A percentile compares a stretch with the other conserved stretches of the same genome.
Evolutionary conservation across 2,329 filamentous ascomycete species (phyloP).

Genomic region (Pyricularia grisea): DNA sequence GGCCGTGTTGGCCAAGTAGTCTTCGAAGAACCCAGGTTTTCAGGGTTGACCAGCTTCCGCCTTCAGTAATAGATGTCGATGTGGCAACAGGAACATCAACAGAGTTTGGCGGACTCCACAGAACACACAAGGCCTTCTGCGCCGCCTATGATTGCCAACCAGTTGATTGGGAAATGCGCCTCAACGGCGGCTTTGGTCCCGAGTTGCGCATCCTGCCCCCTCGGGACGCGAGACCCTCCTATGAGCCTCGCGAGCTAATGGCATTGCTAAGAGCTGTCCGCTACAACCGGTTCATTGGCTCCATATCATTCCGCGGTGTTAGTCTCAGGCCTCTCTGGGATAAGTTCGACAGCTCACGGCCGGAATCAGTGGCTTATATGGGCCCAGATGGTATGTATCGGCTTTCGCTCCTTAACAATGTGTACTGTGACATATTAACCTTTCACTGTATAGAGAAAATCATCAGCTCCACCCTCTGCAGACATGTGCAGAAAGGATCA

Average conservation of each 20-base stretch:
- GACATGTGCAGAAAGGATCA: conserved; percentile 36
- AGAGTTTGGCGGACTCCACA: conserved; percentile 40
- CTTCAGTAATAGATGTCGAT: background rate
- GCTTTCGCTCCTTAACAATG: background rate
- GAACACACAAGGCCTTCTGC: conserved; percentile 45
- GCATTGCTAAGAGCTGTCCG: conserved; percentile 46
- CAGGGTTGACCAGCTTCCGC: conserved; percentile 38
- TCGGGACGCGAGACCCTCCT: conserved; percentile 20
- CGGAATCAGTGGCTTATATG: conserved; percentile 38
- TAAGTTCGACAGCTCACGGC: conserved; percentile 32
- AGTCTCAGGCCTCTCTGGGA: conserved; percentile 34
- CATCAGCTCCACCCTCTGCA: conserved; percentile 36
- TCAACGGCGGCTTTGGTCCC: conserved; percentile 32
- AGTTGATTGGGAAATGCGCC: conserved; percentile 43
- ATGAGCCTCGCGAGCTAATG: conserved; percentile 42
- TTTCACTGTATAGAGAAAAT: conserved; percentile 27
- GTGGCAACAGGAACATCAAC: background rate
- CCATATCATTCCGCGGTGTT: conserved; percentile 43
- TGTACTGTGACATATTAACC: conserved; percentile 11
- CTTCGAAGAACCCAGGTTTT: conserved; percentile 28
- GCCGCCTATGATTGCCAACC: conserved; percentile 39
- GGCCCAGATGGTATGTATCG: conserved; percentile 37
- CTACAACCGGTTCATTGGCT: conserved; percentile 51
- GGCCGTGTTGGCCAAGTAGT: conserved; percentile 48
- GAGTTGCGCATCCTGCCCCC: conserved; percentile 43